phyloP scores from a whole-genome alignment of 139 green algal genomes.

The Picochlorum sp. region DNA sequence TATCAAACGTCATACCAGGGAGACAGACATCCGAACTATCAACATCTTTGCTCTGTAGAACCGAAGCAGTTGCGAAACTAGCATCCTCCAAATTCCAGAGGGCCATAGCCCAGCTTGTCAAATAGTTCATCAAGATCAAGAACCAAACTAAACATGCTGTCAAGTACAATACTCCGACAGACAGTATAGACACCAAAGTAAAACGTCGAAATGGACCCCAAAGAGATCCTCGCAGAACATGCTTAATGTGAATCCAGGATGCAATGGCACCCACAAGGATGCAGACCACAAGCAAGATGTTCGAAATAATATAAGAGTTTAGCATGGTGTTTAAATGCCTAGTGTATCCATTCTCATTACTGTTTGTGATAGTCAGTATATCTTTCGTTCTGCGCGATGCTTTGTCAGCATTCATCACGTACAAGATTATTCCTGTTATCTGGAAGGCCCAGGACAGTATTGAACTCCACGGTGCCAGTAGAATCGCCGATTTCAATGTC shows the following conservation, averaged over 20 bases:
- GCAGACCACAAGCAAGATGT: slow-evolving; percentile 6
- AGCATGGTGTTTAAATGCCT: slow-evolving; percentile 8
- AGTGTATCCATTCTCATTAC: slow-evolving; percentile 7
- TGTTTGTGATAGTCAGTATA: slow-evolving; percentile 4
- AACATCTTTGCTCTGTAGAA: too few relatives aligned
- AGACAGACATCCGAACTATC: too few relatives aligned
- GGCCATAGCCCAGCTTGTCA: slow-evolving; percentile 4
- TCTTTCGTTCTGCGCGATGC: background rate
- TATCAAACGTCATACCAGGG: too few relatives aligned
- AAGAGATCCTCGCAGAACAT: slow-evolving; percentile 11
- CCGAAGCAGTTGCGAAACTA: background rate
- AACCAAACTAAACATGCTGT: slow-evolving; percentile 10
- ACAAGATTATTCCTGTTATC: slow-evolving; percentile 11
- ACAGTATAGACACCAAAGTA: background rate
- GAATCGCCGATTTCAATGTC: background rate
- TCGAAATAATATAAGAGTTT: background rate
- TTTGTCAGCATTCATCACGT: slow-evolving; percentile 9
- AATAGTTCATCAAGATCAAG: background rate
- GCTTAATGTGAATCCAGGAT: slow-evolving; percentile 5
- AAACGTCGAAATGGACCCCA: background rate
- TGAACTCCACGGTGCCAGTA: slow-evolving; percentile 20
- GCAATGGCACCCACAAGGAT: background rate
- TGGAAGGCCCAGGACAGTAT: slow-evolving; percentile 15
- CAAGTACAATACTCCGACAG: background rate
- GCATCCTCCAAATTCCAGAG: slow-evolving; percentile 4